Base-by-base conservation (phyloP, 768 basidiomycete species). In the Mycena haematopus region DNA sequence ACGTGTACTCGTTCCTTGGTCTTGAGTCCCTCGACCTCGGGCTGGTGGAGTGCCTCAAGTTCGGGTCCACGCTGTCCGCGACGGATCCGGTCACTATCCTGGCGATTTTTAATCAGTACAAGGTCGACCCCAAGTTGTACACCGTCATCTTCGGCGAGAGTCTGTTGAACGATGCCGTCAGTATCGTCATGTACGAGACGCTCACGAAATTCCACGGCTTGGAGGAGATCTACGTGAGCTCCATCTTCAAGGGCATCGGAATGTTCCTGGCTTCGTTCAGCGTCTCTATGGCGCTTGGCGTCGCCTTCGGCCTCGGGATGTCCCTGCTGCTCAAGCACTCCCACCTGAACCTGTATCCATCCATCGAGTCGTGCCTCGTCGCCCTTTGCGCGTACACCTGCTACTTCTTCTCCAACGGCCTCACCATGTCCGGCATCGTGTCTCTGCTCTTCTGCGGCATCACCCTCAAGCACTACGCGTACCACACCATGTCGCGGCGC, bases 101-200 rank as follows among this genome's bases (percentile, higher is more conserved):
- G 33, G 93, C 96, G 46, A 99, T 99, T 56, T 99, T 99, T 82
- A 95, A 97, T 69, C 93, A 97, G 69, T 92, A 96, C 80, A 97
- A 98, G 74, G 96, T 99, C 69, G 97, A 99, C 76, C 96, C 97
- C 0, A 98, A 99, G 73, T 82, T 99, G 10, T 99, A 99, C 78
- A 91, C 89, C 47, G 86, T 99, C 75, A 99, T 99, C 67, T 99
- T 99, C 71, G 97, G 97, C 27, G 97, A 99, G 76, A 92, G 90
- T 76, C 82, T 99, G 61, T 78, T 99, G 62, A 99, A 99, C 77
- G 97, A 99, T 81, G 97, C 97, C 21, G 97, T 99, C 71, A 95
- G 93, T 84, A 99, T 99, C 80, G 96, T 99, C 76, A 95, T 99
- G 92, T 99, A 99, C 77, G 97, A 99, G 75, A 98, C 96, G 0